phyloP scores from a whole-genome alignment of 2,329 filamentous ascomycete species.

The Didymella segeticola region DNA sequence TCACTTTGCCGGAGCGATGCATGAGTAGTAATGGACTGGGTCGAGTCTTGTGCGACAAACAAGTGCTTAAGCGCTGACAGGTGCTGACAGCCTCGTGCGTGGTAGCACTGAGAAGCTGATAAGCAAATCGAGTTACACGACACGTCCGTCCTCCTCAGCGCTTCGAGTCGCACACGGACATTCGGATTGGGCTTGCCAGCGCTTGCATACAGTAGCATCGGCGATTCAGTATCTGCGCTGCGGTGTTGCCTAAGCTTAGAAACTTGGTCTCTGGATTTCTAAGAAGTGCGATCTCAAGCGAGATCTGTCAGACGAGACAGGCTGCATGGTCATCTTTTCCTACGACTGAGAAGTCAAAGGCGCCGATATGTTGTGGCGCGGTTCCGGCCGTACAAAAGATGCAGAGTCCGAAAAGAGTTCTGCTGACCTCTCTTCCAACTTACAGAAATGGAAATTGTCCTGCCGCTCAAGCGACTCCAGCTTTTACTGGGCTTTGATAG shows the following conservation, averaged over 20 bases:
- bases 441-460: neutral
- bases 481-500: neutral
- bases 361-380: neutral
- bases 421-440: neutral
- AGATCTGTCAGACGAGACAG: neutral
- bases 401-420: neutral
- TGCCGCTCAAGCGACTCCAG: neutral
- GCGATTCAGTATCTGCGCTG: constrained; percentile 10
- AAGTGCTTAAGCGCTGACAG: neutral
- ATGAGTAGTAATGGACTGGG: neutral
- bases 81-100: constrained; percentile 4
- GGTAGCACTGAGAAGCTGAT: neutral
- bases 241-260: constrained; percentile 3
- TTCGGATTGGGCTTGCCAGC: constrained; percentile 4
- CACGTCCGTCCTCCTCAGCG: neutral
- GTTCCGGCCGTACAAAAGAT: neutral
- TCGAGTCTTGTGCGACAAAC: neutral
- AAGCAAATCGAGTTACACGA: constrained; percentile 3
- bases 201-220: constrained; percentile 12
- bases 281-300: constrained; percentile 1
- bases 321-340: neutral
- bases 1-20: neutral
- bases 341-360: neutral
- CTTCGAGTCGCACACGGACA: constrained; percentile 5
- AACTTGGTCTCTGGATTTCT: neutral